Conservation (phyloP, 2,329 filamentous ascomycete genomes). For the Alternaria burnsii region DNA sequence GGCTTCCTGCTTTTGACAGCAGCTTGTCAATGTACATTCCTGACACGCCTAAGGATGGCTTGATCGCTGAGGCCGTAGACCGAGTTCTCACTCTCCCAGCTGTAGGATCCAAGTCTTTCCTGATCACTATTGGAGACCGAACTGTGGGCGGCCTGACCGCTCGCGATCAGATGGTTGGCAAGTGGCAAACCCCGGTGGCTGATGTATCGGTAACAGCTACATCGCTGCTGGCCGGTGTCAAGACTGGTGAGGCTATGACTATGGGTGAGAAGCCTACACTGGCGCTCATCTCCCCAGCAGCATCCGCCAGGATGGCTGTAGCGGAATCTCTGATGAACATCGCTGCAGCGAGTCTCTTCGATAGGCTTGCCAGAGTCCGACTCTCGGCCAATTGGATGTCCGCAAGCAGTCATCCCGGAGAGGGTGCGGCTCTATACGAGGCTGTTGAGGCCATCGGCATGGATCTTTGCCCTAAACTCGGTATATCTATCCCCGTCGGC, state of each 20-base stretch:
- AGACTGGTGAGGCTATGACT: constrained; percentile 93
- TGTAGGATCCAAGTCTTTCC: constrained; percentile 95
- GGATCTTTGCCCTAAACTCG: constrained; percentile 89
- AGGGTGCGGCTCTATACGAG: constrained; percentile 91
- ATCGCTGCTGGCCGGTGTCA: constrained; percentile 75
- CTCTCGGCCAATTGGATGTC: constrained; percentile 99
- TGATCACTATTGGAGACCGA: constrained; percentile 95
- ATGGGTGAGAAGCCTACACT: constrained; percentile 93
- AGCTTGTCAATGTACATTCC: constrained; percentile 73
- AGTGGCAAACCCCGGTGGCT: constrained; percentile 93
- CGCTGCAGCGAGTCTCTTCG: constrained; percentile 78
- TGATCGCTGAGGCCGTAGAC: constrained; percentile 75
- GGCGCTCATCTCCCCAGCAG: constrained; percentile 86
- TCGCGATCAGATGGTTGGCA: constrained; percentile 94
- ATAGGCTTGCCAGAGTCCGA: constrained; percentile 79
- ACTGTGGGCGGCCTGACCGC: constrained; percentile 89
- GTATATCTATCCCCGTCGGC: constrained; percentile 91
- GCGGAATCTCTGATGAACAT: constrained; percentile 94
- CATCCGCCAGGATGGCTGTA: constrained; percentile 95
- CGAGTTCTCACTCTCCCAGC: constrained; percentile 84
- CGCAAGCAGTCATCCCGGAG: constrained; percentile 89
- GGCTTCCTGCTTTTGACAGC: constrained; percentile 76
- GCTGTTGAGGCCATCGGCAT: constrained; percentile 92
- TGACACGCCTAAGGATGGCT: constrained; percentile 61
- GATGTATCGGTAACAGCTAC: constrained; percentile 94